Conservation (phyloP, 768 basidiomycete genomes). For the Daedaleopsis nitida region DNA sequence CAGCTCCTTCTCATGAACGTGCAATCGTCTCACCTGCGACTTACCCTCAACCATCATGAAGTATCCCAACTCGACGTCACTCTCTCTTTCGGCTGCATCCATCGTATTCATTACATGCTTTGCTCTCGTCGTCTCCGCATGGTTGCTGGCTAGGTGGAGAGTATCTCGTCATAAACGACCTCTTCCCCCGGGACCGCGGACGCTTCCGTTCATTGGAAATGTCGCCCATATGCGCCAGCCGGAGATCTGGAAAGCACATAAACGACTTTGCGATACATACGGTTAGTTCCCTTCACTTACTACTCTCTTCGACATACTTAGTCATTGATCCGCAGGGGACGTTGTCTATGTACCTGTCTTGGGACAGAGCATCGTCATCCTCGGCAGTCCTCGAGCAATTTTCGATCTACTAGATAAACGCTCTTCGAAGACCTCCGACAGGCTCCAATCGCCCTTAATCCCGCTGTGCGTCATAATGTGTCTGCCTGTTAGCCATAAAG, state of each 20-base stretch:
- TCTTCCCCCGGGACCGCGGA: neutral
- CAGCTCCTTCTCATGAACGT: too few relatives aligned
- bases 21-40: too few relatives aligned
- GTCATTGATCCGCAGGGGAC: too few relatives aligned
- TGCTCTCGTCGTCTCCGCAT: neutral
- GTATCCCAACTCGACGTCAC: neutral
- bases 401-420: slow-evolving; percentile 25
- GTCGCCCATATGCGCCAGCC: neutral
- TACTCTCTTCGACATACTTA: too few relatives aligned
- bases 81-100: neutral
- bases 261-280: neutral
- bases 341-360: slow-evolving; percentile 19
- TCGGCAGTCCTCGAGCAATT: slow-evolving; percentile 13
- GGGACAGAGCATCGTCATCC: slow-evolving; percentile 16
- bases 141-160: neutral
- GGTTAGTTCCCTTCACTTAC: neutral
- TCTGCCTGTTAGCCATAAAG: too few relatives aligned
- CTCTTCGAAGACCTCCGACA: neutral
- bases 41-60: too few relatives aligned
- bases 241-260: neutral
- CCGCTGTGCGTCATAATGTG: neutral
- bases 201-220: neutral
- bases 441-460: neutral
- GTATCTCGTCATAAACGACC: neutral
- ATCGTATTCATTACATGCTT: neutral